Percentiles rank a stretch among this genome's conserved stretches.
These are phyloP conservation scores for Aspergillus cejpii DNA, from an alignment of 2,329 filamentous ascomycete species.

Conservation along the genomic window DNA sequence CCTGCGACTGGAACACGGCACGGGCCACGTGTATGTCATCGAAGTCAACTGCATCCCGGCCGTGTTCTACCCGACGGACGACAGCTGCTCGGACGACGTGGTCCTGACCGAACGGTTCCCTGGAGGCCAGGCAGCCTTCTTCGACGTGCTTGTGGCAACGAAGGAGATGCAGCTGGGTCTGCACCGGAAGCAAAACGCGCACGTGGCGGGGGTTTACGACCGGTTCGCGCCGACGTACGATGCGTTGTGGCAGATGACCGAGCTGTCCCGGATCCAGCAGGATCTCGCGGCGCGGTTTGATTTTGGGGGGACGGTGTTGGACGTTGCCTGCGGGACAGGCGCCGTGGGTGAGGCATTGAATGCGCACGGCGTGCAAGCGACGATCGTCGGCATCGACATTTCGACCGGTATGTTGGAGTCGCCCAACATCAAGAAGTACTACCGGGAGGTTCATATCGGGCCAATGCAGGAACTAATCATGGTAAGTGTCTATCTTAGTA, in stretches of 20 bases:
- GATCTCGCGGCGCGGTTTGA: neutral
- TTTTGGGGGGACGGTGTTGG: constrained; percentile 2
- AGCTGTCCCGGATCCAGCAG: constrained; percentile 1
- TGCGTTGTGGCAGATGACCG: neutral
- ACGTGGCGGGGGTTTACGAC: constrained; percentile 2
- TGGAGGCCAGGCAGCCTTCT: constrained; percentile 7
- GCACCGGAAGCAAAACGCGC: neutral
- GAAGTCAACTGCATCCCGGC: neutral
- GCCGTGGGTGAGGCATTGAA: neutral
- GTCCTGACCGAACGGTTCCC: constrained; percentile 5
- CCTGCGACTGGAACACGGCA: constrained; percentile 2
- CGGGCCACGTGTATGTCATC: neutral
- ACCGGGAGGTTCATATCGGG: constrained; percentile 2
- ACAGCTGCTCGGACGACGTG: neutral
- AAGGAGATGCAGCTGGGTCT: constrained; percentile 5
- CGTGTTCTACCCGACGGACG: neutral
- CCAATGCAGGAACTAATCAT: constrained; percentile 9
- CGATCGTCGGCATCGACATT: constrained; percentile 1
- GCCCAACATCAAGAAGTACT: neutral
- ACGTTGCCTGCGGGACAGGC: constrained; percentile 4
- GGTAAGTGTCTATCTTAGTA: neutral
- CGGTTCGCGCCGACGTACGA: neutral
- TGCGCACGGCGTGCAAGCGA: neutral
- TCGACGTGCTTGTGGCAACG: constrained; percentile 8
- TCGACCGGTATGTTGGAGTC: neutral